Conservation (phyloP, 345 rosid species). For the Hypericum androsaemum region DNA sequence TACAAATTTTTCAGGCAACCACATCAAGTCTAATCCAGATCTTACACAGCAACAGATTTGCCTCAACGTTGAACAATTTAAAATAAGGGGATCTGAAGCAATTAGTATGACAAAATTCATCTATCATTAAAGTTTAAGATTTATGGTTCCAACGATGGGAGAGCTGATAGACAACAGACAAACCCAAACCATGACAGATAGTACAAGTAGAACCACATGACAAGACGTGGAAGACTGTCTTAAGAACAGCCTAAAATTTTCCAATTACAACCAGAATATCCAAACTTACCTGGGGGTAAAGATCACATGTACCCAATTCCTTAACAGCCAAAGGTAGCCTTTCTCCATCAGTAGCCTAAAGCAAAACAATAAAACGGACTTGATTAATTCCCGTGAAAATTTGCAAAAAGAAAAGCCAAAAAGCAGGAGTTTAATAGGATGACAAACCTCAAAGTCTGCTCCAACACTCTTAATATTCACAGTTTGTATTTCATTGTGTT, state of each 20-base stretch:
- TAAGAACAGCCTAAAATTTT: constrained; percentile 4
- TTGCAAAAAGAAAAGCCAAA: constrained; percentile 7
- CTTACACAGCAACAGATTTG: no score
- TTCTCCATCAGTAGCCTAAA: constrained; percentile 95
- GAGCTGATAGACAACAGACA: no score
- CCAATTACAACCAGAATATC: constrained; percentile 13
- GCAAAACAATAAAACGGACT: background rate
- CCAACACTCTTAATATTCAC: constrained; percentile 95
- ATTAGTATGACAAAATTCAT: no score
- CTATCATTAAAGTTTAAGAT: no score
- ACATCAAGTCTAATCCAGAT: no score
- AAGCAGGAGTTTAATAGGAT: background rate
- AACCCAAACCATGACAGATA: background rate
- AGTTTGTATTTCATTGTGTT: constrained; percentile 99
- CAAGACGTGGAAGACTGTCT: background rate
- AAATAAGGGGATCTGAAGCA: no score
- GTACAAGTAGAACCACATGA: background rate
- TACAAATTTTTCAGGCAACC: no score
- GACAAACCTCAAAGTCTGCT: constrained; percentile 83
- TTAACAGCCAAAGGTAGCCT: constrained; percentile 94
- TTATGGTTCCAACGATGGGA: no score
- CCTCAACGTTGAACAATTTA: no score
- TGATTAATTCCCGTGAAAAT: background rate
- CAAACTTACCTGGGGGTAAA: constrained; percentile 88
- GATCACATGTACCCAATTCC: constrained; percentile 99